These are phyloP conservation scores for Globisporangium mamillatum DNA, from an alignment of 352 stramenopile species.

Conservation along the genomic window DNA sequence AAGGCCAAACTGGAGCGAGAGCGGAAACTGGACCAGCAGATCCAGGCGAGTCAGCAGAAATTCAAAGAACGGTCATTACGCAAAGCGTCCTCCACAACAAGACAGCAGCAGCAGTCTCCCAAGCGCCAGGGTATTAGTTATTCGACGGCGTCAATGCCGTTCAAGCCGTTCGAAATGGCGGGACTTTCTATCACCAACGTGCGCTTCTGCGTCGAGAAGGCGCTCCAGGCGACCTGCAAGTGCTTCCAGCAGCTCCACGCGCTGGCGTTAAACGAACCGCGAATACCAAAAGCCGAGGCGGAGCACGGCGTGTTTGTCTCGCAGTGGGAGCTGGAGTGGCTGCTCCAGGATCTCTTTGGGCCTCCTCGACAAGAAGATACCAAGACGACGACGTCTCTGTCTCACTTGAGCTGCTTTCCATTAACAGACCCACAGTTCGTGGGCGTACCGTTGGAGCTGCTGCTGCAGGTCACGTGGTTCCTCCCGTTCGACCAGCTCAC, in stretches of 20 bases:
- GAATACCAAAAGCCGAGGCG: conserved; percentile 1
- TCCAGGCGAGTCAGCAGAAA: conserved; percentile 31
- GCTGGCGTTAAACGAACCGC: conserved; percentile 20
- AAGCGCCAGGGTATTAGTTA: not conserved
- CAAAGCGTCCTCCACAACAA: not conserved
- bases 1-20: conserved; percentile 38
- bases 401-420: conserved; percentile 2
- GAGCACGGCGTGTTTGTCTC: conserved; percentile 45
- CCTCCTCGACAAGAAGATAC: not conserved
- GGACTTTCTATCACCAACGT: conserved; percentile 48
- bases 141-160: not conserved
- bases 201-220: conserved; percentile 53
- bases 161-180: conserved; percentile 33
- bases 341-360: conserved; percentile 39
- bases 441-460: conserved; percentile 20
- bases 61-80: conserved; percentile 26
- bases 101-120: conserved; percentile 7
- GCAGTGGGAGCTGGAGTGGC: conserved; percentile 49
- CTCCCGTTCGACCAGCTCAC: conserved; percentile 54
- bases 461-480: conserved; percentile 61
- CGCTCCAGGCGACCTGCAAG: conserved; percentile 37
- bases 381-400: not conserved
- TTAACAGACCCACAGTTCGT: conserved; percentile 20
- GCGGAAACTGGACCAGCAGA: conserved; percentile 42
- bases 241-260: conserved; percentile 43